Percentiles rank a stretch among this genome's conserved stretches.
phyloP scores from a whole-genome alignment of 495 filamentous ascomycete species.

The Talaromyces proteolyticus region DNA sequence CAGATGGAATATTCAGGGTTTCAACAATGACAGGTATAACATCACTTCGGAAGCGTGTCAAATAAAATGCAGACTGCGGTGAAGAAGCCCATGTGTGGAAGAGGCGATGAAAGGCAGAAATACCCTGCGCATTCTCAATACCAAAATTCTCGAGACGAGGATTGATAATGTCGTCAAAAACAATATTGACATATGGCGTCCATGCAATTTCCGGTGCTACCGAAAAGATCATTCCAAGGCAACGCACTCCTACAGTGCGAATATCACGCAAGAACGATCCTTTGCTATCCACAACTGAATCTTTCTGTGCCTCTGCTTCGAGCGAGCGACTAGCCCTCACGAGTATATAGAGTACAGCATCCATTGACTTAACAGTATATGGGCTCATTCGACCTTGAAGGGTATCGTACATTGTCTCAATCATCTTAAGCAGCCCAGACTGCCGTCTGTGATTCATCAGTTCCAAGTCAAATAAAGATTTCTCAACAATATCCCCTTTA shows the following conservation, averaged over 20 bases:
- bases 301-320: constrained; percentile 24
- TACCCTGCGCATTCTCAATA: constrained; percentile 78
- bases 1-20: constrained; percentile 63
- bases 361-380: constrained; percentile 57
- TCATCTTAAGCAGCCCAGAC: constrained; percentile 82
- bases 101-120: constrained; percentile 76
- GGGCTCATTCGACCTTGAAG: constrained; percentile 62
- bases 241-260: constrained; percentile 70
- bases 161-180: constrained; percentile 69
- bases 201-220: constrained; percentile 62
- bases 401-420: constrained; percentile 79
- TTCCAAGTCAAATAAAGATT: constrained; percentile 43
- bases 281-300: constrained; percentile 43
- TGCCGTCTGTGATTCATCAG: constrained; percentile 67
- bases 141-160: constrained; percentile 76
- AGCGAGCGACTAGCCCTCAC: constrained; percentile 61
- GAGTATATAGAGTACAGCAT: constrained; percentile 74
- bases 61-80: constrained; percentile 57
- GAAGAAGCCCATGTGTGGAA: constrained; percentile 74
- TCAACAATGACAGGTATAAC: constrained; percentile 66
- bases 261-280: constrained; percentile 61
- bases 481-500: constrained; percentile 42
- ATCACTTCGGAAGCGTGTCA: constrained; percentile 55
- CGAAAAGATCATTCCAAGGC: constrained; percentile 68
- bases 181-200: constrained; percentile 58